phyloP scores from a whole-genome alignment of 1,284 basidiomycete species.

The Gomphus bonarii region DNA sequence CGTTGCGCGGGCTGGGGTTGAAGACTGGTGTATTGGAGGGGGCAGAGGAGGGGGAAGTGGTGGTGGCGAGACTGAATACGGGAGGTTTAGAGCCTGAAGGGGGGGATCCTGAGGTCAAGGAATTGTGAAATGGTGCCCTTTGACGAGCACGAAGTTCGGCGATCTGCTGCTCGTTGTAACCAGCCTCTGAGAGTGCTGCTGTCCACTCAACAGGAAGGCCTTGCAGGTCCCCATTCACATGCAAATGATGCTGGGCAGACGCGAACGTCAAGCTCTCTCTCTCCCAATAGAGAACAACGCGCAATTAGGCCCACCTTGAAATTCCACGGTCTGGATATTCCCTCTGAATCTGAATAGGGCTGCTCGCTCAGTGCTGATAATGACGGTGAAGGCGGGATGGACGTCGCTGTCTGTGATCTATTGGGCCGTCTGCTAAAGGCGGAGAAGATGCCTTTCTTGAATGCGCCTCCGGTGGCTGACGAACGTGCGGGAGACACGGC shows the following conservation, averaged over 20 bases:
- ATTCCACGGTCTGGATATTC: constrained; percentile 62
- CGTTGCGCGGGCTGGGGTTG: neutral
- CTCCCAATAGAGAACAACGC: neutral
- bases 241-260: constrained; percentile 55
- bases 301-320: constrained; percentile 48
- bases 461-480: constrained; percentile 6
- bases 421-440: constrained; percentile 11
- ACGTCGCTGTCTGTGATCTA: constrained; percentile 28
- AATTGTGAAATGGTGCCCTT: neutral
- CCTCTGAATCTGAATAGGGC: constrained; percentile 39
- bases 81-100: too few relatives aligned
- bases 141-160: constrained; percentile 43
- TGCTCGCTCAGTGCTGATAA: constrained; percentile 21
- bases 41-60: too few relatives aligned
- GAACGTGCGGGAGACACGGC: neutral
- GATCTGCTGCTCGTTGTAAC: constrained; percentile 60
- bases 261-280: neutral
- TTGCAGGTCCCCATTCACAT: constrained; percentile 65
- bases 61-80: too few relatives aligned
- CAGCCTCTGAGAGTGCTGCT: constrained; percentile 28
- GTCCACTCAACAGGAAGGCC: constrained; percentile 67
- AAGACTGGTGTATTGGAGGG: neutral
- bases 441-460: constrained; percentile 14
- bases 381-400: constrained; percentile 21
- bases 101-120: too few relatives aligned